Conservation (phyloP, 768 basidiomycete genomes). For the Trametes sanguinea region DNA sequence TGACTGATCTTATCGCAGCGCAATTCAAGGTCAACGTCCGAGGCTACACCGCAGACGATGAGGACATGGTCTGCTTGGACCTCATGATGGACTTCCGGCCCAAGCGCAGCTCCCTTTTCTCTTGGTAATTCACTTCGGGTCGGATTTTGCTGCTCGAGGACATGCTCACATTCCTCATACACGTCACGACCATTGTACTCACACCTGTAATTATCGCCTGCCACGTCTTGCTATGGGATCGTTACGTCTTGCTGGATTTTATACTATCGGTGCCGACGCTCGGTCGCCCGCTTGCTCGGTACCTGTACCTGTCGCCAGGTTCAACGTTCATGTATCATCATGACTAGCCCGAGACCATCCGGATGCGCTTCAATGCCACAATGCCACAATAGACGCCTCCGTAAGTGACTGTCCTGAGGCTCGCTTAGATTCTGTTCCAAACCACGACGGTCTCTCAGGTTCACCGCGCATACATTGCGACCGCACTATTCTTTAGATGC, state of each 20-base stretch:
- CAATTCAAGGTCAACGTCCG: slow-evolving; percentile 75
- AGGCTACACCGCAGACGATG: slow-evolving; percentile 72
- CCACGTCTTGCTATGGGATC: background rate
- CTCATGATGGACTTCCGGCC: slow-evolving; percentile 77
- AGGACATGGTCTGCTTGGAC: slow-evolving; percentile 77
- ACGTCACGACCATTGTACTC: background rate
- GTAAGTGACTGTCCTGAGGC: too few species aligned
- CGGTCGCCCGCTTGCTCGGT: too few species aligned
- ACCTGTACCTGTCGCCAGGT: too few species aligned
- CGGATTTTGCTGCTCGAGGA: background rate
- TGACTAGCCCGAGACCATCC: too few species aligned
- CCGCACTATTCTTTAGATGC: background rate
- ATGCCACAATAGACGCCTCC: too few species aligned
- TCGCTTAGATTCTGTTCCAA: too few species aligned
- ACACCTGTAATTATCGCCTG: slow-evolving; percentile 2
- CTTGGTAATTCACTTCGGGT: slow-evolving; percentile 27
- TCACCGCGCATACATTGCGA: background rate
- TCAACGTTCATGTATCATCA: too few species aligned
- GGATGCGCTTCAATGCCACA: too few species aligned
- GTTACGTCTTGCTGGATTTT: background rate
- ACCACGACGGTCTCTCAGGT: background rate
- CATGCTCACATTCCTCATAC: background rate
- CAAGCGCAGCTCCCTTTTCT: slow-evolving; percentile 21
- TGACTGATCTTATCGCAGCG: slow-evolving; percentile 50
- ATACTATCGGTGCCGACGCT: background rate